Evolutionary conservation across 345 rosid species (phyloP).

Genomic region (Populus tremula): DNA sequence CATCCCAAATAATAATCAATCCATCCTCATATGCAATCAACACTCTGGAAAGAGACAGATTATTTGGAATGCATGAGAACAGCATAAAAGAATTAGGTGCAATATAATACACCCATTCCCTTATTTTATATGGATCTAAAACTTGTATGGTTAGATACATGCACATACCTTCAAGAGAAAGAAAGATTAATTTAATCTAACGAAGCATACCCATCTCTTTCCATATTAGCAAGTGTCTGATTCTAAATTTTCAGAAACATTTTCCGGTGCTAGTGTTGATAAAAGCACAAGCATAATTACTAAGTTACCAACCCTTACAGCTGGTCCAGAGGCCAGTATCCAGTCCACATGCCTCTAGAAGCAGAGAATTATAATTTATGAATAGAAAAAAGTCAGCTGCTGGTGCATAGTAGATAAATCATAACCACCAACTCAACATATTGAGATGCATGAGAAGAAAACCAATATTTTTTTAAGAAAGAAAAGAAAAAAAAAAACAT

Average conservation of each 20-base stretch:
- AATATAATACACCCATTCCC: neutral
- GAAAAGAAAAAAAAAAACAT: neutral
- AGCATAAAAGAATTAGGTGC: neutral
- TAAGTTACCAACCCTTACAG: neutral
- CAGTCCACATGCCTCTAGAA: conserved; percentile 12
- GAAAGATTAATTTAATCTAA: neutral
- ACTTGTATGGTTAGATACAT: neutral
- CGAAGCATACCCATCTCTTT: neutral
- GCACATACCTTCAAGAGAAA: neutral
- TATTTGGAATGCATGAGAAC: neutral
- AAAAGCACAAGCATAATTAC: neutral
- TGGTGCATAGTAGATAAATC: neutral
- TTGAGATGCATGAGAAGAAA: conserved; percentile 11
- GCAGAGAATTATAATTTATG: neutral
- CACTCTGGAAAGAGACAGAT: conserved; percentile 14
- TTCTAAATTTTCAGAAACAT: neutral
- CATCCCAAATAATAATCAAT: conserved; percentile 27
- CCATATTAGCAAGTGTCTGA: neutral
- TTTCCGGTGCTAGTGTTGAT: neutral
- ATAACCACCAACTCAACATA: neutral
- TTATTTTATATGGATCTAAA: neutral
- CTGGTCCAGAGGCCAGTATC: conserved; percentile 5
- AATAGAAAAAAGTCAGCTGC: neutral
- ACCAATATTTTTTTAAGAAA: neutral
- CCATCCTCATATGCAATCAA: conserved; percentile 32